Evolutionary conservation across 2,329 filamentous ascomycete genomes (phyloP).

Genomic region (Bipolaris bicolor): DNA sequence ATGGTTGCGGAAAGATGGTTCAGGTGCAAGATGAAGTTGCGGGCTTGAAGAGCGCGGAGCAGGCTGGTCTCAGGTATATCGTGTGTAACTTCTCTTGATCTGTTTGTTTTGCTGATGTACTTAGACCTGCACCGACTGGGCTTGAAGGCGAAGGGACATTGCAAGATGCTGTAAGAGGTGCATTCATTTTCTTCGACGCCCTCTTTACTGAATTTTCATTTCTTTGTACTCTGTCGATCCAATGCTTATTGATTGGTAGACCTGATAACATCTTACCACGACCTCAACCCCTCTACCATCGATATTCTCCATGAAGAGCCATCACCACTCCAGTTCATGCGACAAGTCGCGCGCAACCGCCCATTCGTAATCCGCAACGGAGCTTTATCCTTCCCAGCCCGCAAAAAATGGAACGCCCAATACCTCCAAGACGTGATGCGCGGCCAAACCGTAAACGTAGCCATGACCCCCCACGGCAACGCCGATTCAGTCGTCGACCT

Average conservation of each 20-base stretch:
- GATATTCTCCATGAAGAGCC: constrained; percentile 69
- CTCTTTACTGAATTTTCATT: not conserved
- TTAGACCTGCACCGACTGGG: constrained; percentile 41
- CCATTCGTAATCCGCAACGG: constrained; percentile 74
- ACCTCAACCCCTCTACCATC: constrained; percentile 68
- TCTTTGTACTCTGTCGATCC: not conserved
- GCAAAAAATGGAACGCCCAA: constrained; percentile 65
- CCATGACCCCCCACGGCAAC: constrained; percentile 74
- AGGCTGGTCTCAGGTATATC: constrained; percentile 28
- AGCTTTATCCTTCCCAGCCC: constrained; percentile 68
- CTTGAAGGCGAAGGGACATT: constrained; percentile 30
- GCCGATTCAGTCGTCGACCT: constrained; percentile 68
- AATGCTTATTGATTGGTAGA: constrained; percentile 23
- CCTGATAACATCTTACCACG: constrained; percentile 73
- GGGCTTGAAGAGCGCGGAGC: constrained; percentile 24
- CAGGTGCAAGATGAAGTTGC: constrained; percentile 21
- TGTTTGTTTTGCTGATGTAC: not conserved
- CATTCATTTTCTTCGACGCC: constrained; percentile 18
- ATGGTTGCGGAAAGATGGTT: constrained; percentile 19
- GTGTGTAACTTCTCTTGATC: not conserved
- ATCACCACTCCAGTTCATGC: constrained; percentile 79
- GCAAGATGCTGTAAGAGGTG: constrained; percentile 49
- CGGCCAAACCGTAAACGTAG: constrained; percentile 70
- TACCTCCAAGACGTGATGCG: constrained; percentile 65
- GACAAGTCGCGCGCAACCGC: constrained; percentile 73